Conservation (phyloP, 306 rosid genomes). For the Herpetospermum pedunculosum region DNA sequence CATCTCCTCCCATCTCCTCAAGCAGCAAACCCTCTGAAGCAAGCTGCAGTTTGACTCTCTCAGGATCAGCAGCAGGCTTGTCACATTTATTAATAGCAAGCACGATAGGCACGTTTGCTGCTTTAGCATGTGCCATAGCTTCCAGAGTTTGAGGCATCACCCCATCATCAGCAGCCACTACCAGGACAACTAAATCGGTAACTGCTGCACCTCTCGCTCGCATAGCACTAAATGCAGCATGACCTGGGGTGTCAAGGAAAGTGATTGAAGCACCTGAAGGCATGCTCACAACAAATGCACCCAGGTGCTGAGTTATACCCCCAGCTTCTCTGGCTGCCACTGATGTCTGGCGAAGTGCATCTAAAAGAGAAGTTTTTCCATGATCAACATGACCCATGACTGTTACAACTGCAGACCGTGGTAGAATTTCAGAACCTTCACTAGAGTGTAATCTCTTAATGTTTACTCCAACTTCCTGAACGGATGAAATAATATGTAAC, state of each 20-base stretch:
- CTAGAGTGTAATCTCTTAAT: conserved; percentile 69
- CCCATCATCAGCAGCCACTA: conserved; percentile 97
- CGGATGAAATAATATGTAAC: conserved; percentile 7
- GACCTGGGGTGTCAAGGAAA: conserved; percentile 96
- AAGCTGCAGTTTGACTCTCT: conserved; percentile 76
- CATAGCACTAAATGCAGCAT: conserved; percentile 99
- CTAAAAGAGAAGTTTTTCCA: conserved; percentile 92
- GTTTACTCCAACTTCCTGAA: conserved; percentile 72
- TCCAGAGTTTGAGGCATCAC: conserved; percentile 98
- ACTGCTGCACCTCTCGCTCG: conserved; percentile 95
- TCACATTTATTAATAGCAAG: conserved; percentile 97
- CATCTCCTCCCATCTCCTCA: conserved; percentile 97
- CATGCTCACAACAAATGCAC: conserved; percentile 92
- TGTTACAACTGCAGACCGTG: conserved; percentile 81
- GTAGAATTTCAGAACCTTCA: conserved; percentile 58
- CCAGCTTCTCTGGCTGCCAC: conserved; percentile 96
- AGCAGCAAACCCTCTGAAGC: conserved; percentile 87
- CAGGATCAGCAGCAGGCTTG: conserved; percentile 90
- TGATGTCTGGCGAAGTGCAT: conserved; percentile 85
- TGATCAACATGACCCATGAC: conserved; percentile 99
- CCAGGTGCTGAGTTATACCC: conserved; percentile 93
- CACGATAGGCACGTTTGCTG: conserved; percentile 83
- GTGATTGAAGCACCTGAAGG: conserved; percentile 83
- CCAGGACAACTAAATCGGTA: conserved; percentile 83
- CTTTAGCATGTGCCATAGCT: conserved; percentile 85